A percentile compares a stretch with the other conserved stretches of the same genome.
phyloP scores from a whole-genome alignment of 306 rosid genomes.

The Ochetophila trinervis region DNA sequence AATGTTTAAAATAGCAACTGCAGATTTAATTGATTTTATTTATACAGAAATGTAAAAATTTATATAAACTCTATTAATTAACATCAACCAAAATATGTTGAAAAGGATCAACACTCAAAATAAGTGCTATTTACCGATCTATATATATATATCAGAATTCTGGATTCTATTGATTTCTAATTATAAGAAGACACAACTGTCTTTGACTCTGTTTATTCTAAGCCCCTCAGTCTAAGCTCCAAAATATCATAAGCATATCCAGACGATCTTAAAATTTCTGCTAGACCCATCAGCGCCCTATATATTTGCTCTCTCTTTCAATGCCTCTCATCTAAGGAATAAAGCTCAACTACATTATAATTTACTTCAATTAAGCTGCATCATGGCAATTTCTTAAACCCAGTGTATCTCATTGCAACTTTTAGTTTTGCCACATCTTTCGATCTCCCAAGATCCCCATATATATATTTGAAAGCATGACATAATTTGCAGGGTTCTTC shows the following conservation, averaged over 20 bases:
- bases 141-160: too few species aligned
- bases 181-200: conserved; percentile 27
- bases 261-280: conserved; percentile 27
- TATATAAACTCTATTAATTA: too few species aligned
- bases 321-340: conserved; percentile 42
- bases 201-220: neutral
- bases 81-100: too few species aligned
- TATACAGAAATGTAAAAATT: too few species aligned
- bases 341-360: conserved; percentile 33
- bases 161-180: neutral
- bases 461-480: conserved; percentile 70
- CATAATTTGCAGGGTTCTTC: conserved; percentile 67
- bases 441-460: conserved; percentile 74
- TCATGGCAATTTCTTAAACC: conserved; percentile 40
- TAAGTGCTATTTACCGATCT: too few species aligned
- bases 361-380: conserved; percentile 45
- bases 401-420: conserved; percentile 67
- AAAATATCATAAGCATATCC: conserved; percentile 23
- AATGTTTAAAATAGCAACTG: too few species aligned
- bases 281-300: conserved; percentile 32
- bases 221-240: conserved; percentile 26
- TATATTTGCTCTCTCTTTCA: conserved; percentile 35
- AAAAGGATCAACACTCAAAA: too few species aligned
- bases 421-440: conserved; percentile 69
- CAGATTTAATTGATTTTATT: too few species aligned